Evolutionary conservation across 1,284 basidiomycete species (phyloP), one percentile per base, ranked within the genome.

Genomic region (Phlebopus sp.): DNA sequence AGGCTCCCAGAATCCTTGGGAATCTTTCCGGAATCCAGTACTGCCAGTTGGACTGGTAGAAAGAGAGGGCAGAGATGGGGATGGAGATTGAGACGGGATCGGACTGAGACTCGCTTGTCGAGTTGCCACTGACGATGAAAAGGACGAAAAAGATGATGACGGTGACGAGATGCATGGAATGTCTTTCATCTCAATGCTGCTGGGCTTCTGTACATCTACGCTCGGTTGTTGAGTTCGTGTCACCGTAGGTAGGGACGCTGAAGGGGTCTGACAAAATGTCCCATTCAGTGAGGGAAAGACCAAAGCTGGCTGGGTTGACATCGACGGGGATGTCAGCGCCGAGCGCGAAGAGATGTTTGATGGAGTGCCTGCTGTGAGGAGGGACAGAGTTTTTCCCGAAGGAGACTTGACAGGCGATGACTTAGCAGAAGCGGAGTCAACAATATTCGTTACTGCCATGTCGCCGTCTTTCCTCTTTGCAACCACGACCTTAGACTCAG

Each of bases 1-100:
- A n/a, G 59, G 46, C 15, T 62, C 62, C 60, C 63, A 66, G 37
- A 66, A 66, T n/a, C 63, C 60, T 4, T 64, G 63, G 11, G 53
- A 43, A 53, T 60, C 53, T 42, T 52, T 64, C 14, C 49, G 50
- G 23, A 62, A 45, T 8, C 35, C 58, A 14, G 38, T 29, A 10
- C 41, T 43, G 7, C 18, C 32, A 15, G 35, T 19, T 11, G 45
- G 46, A 50, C 50, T 56, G 34, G 42, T 49, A 5, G 38, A 42
- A 13, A 48, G 50, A 21, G 35, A 35, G 21, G 21, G 21, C 21
- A 23, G 21, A 5, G 32, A 35, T 11, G 61, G 44, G 13, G 55
- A 55, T 29, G 25, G 32, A 41, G 11, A 43, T 40, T 49, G 37
- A 51, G 42, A 44, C 21, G 27, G 47, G 37, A 5, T 46, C 18